Conservation (phyloP, 2,329 filamentous ascomycete species). For the Pestalotiopsis fici region DNA sequence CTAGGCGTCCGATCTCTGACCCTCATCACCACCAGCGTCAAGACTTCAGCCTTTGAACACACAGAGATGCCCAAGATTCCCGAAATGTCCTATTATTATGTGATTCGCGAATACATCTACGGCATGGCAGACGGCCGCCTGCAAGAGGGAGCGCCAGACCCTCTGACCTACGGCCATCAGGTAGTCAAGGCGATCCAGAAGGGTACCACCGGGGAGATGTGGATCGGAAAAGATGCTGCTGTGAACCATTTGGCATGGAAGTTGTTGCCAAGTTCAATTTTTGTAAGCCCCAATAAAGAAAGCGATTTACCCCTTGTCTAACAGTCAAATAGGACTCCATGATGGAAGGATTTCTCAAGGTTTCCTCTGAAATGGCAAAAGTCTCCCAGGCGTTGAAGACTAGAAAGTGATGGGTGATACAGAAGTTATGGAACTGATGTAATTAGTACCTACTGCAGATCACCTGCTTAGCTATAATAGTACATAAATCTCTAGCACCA, state of each 20-base stretch:
- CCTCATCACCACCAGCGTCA: slow-evolving; percentile 23
- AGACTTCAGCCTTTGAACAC: slow-evolving; percentile 18
- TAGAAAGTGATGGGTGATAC: neutral
- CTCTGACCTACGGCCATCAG: slow-evolving; percentile 12
- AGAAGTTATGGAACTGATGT: too few relatives aligned
- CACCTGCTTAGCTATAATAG: too few relatives aligned
- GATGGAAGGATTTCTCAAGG: neutral
- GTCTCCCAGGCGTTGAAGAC: neutral
- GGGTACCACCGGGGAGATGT: slow-evolving; percentile 17
- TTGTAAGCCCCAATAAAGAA: too few relatives aligned
- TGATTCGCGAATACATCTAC: slow-evolving; percentile 14
- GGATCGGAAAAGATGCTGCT: slow-evolving; percentile 18
- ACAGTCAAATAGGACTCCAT: neutral
- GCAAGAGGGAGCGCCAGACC: slow-evolving; percentile 13
- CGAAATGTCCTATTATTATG: slow-evolving; percentile 18
- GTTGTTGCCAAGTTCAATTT: too few relatives aligned
- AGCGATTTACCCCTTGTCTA: too few relatives aligned
- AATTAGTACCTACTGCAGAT: too few relatives aligned
- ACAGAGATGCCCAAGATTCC: slow-evolving; percentile 11
- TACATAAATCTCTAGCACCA: too few relatives aligned
- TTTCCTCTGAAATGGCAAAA: neutral
- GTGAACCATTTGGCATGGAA: too few relatives aligned
- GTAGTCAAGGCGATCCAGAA: slow-evolving; percentile 19
- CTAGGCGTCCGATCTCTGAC: slow-evolving; percentile 27
- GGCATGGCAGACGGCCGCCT: slow-evolving; percentile 10